phyloP scores from a whole-genome alignment of 192 early-diverging fungal species.

The Allomyces arbusculus region DNA sequence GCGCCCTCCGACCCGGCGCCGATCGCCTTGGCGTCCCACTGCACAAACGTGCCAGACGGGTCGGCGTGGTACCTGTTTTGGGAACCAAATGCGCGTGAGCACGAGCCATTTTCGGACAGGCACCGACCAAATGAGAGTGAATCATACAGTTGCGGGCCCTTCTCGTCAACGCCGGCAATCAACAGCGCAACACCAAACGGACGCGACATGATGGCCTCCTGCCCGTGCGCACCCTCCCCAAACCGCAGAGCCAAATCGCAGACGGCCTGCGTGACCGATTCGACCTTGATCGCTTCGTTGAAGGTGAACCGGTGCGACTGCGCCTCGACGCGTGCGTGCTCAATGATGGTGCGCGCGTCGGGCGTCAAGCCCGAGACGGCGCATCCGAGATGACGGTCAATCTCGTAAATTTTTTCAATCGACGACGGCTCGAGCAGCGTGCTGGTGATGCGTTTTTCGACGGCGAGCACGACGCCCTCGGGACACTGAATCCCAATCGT shows the following conservation, averaged over 20 bases:
- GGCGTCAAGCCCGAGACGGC: constrained; percentile 94
- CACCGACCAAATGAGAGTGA: background rate
- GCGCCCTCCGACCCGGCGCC: constrained; percentile 98
- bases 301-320: constrained; percentile 93
- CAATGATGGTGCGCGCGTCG: constrained; percentile 94
- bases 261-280: constrained; percentile 90
- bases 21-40: constrained; percentile 94
- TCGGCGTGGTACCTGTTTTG: constrained; percentile 66
- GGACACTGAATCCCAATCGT: constrained; percentile 94
- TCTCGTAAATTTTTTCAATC: constrained; percentile 96
- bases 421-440: constrained; percentile 77
- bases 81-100: background rate
- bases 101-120: background rate
- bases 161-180: constrained; percentile 93
- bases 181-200: constrained; percentile 98
- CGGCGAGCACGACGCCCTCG: constrained; percentile 81
- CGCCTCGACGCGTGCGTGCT: constrained; percentile 87
- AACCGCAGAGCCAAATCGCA: constrained; percentile 95
- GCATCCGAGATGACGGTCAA: constrained; percentile 84
- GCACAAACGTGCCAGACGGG: constrained; percentile 91
- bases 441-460: constrained; percentile 92
- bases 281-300: constrained; percentile 85
- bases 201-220: constrained; percentile 93
- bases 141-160: constrained; percentile 87
- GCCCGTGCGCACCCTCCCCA: constrained; percentile 86